Base-by-base conservation (phyloP, 2,329 filamentous ascomycete genomes). In the Penicillium griseofulvum region DNA sequence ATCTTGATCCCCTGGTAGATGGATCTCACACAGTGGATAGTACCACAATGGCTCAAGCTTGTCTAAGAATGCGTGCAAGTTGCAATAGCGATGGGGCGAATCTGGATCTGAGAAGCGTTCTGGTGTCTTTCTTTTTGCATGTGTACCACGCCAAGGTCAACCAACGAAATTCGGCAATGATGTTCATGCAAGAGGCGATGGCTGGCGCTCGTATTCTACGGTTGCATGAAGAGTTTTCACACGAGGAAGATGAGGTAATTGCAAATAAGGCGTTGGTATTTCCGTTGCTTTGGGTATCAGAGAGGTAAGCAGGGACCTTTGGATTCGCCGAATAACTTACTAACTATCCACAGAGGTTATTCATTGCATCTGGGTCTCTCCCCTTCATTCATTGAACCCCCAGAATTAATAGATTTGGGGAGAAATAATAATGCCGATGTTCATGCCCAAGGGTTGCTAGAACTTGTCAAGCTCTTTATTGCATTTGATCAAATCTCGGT, bases 81-180 rank as follows among this genome's bases (percentile, higher is more conserved):
- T 59, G 49, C 24, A 33, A 57, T 1, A 49, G 8, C 1, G 54
- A 60, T 11, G 46, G 59, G 16, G 62, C 64, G 26, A 39, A 65
- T 49, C 55, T 62, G 4, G 60, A 69, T 41, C 19, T 62, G 9
- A 60, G 55, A 26, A 58, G 59, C 45, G 47, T 67, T 5, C 55
- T 71, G 28, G 58, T 61, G 16, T 69, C 68, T 1, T 69, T 71
- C 52, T 70, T 70, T 29, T 56, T 70, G 47, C 68, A 70, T 59
- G 68, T 71, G 4, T 68, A 69, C 45, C 61, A 71, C 56, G 68
- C 68, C 16, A 71, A 71, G 50, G 58, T 63, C 22, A 68, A 71
- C n/a, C 59, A 63, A 49, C 59, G 62, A 10, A 63, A 60, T 9
- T 63, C 61, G 16, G 68, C 68, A 1, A 65, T 69, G 66, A 62